These are phyloP conservation scores for Stromatinia cepivora DNA, from an alignment of 2,329 filamentous ascomycete species.

Conservation along the genomic window DNA sequence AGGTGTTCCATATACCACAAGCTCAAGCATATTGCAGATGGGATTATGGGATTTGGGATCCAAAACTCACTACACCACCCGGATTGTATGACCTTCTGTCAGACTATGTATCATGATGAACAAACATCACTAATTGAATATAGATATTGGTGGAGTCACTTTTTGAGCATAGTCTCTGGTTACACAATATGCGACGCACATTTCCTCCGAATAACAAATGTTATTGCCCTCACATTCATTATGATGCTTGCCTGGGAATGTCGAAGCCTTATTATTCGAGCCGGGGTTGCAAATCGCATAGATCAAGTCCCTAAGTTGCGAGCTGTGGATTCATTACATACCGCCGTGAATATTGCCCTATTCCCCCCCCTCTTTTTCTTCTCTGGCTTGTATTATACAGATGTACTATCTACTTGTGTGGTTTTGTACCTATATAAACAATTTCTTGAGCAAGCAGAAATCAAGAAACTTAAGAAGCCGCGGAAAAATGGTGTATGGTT, in stretches of 20 bases:
- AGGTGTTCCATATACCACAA: conserved; percentile 87
- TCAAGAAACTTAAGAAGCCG: not conserved
- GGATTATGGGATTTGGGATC: conserved; percentile 79
- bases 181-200: conserved; percentile 44
- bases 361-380: conserved; percentile 97
- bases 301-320: conserved; percentile 20
- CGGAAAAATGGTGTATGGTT: conserved; percentile 39
- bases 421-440: conserved; percentile 70
- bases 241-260: conserved; percentile 39
- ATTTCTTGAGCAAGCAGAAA: conserved; percentile 46
- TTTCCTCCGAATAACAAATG: conserved; percentile 52
- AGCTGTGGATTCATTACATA: conserved; percentile 47
- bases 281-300: not conserved
- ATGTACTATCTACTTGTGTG: conserved; percentile 75
- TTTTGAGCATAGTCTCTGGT: conserved; percentile 47
- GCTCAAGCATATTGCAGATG: conserved; percentile 82
- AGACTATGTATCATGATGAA: not conserved
- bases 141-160: conserved; percentile 44
- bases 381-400: conserved; percentile 91
- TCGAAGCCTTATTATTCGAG: conserved; percentile 31
- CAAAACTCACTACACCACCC: conserved; percentile 95
- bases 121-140: conserved; percentile 29
- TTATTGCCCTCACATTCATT: conserved; percentile 47
- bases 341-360: conserved; percentile 74
- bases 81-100: conserved; percentile 61